phyloP scores from a whole-genome alignment of 73 alveolate genomes.

The Tetrahymena elliotti region DNA sequence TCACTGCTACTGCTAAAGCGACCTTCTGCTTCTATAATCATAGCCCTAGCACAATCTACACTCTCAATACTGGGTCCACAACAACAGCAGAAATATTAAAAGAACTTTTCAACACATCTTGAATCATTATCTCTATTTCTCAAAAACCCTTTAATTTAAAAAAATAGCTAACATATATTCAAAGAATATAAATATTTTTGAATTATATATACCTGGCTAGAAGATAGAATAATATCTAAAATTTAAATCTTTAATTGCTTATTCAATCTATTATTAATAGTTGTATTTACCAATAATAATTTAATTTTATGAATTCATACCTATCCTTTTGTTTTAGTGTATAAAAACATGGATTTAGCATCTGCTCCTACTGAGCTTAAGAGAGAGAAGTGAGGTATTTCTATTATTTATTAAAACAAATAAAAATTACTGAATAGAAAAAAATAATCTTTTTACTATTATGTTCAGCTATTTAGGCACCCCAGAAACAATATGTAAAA shows the following conservation, averaged over 20 bases:
- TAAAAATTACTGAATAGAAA: background rate
- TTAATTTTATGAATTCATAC: too few species aligned
- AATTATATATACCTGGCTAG: constrained; percentile 12
- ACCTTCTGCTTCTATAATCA: constrained; percentile 31
- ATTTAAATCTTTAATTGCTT: constrained; percentile 3
- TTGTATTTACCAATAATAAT: background rate
- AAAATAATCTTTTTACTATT: background rate
- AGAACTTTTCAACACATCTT: background rate
- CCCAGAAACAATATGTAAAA: constrained; percentile 15
- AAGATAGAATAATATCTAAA: constrained; percentile 7
- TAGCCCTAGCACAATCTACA: constrained; percentile 27
- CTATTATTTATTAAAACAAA: background rate
- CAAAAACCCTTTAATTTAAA: background rate
- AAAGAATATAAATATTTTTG: background rate
- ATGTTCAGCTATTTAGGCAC: constrained; percentile 18
- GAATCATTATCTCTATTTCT: constrained; percentile 28
- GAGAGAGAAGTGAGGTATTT: constrained; percentile 25
- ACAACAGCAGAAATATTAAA: background rate
- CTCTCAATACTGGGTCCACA: constrained; percentile 22
- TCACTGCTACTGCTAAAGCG: background rate
- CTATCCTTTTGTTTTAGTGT: constrained; percentile 15
- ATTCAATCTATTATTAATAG: background rate
- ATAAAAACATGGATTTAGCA: constrained; percentile 34
- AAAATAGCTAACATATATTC: too few species aligned
- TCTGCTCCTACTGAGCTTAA: constrained; percentile 30